phyloP scores from a whole-genome alignment of 2,329 filamentous ascomycete genomes.

The Cladosporium sp. region DNA sequence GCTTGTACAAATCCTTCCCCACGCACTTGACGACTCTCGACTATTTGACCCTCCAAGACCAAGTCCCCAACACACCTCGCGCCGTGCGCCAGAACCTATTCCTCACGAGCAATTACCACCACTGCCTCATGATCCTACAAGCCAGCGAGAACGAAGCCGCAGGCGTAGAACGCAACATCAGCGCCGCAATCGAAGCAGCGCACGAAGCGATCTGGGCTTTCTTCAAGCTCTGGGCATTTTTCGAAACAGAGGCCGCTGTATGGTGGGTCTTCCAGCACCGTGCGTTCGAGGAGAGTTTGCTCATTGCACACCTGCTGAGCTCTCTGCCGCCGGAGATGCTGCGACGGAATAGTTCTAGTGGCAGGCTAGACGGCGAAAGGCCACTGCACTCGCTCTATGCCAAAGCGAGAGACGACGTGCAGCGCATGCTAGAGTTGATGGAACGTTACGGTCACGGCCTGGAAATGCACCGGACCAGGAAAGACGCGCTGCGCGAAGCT shows the following conservation, averaged over 20 bases:
- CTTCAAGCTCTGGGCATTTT: constrained; percentile 70
- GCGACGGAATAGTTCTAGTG: neutral
- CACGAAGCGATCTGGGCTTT: constrained; percentile 74
- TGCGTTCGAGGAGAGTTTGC: constrained; percentile 70
- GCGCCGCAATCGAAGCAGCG: constrained; percentile 72
- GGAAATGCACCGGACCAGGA: constrained; percentile 53
- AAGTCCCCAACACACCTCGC: constrained; percentile 63
- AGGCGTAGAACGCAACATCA: constrained; percentile 58
- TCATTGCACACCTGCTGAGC: constrained; percentile 32
- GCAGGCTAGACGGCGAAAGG: neutral
- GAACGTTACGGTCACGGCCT: constrained; percentile 47
- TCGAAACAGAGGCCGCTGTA: constrained; percentile 71
- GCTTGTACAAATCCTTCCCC: constrained; percentile 73
- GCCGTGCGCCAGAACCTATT: constrained; percentile 75
- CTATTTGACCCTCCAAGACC: constrained; percentile 58
- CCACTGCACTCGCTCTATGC: constrained; percentile 35
- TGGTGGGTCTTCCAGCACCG: constrained; percentile 87
- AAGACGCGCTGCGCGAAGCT: constrained; percentile 48
- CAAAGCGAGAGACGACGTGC: constrained; percentile 47
- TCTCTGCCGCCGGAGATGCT: constrained; percentile 5
- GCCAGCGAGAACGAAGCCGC: constrained; percentile 66
- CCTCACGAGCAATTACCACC: constrained; percentile 78
- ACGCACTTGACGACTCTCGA: constrained; percentile 70
- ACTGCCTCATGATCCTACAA: constrained; percentile 79
- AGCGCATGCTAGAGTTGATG: constrained; percentile 49